Evolutionary conservation across 257 asterid species (phyloP), one percentile per base, ranked within the genome.

Genomic region (Lycium barbarum): DNA sequence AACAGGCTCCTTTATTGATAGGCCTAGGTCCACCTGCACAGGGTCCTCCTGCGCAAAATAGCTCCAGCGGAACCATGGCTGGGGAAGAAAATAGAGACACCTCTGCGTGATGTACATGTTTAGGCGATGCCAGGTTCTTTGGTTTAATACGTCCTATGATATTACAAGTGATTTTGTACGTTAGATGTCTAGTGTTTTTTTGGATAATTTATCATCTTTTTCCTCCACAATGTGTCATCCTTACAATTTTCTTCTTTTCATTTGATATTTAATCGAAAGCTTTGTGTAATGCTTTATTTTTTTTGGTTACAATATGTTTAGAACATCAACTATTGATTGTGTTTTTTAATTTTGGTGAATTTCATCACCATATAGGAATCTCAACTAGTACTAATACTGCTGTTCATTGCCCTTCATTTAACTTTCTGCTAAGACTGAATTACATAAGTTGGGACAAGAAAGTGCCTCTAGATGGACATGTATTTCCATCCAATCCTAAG

Each of bases 1-100:
- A 89, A 81, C 92, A 90, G 73, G 68, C 92, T 6, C 94, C 95
- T 2, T 73, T 96, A 73, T 83, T 96, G 40, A 66, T 96, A 66
- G 97, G 93, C 71, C 92, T 89, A 1, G 91, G 89, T 10, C 90
- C 93, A 2, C 65, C 93, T 2, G 62, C 33, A 26, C 33, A 26
- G 33, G 33, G 33, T 26, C 33, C 33, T 26, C 33, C 33, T 26
- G 33, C 33, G 33, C 33, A 26, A 26, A 26, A 26, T 26, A 80
- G 66, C 85, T 20, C 76, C 3, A 78, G 76, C 57, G n/a, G 13
- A 17, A 26, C 84, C 13, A 11, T 13, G n/a, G 83, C 71, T 5
- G 20, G 10, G n/a, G 81, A 35, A 72, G 84, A 73, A 73, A 33
- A 63, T 71, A 76, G 59, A 43, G 33, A 86, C 20, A 40, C 85